Conservation (phyloP, 768 basidiomycete species). For the Collybiopsis confluens region DNA sequence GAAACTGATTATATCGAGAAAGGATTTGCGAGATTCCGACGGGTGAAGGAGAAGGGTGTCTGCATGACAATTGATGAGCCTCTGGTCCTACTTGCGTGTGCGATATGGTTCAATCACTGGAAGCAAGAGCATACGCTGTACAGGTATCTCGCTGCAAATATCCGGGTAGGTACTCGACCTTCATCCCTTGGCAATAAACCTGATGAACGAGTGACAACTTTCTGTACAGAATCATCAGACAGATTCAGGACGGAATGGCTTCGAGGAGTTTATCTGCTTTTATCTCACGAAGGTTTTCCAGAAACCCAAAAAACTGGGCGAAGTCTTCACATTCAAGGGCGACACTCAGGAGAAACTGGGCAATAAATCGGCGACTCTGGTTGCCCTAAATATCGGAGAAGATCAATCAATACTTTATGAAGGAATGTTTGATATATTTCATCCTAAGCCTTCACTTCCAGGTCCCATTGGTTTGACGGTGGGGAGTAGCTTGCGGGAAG, state of each 20-base stretch:
- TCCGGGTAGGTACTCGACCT: too few species aligned
- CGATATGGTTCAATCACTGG: background rate
- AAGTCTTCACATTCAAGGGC: background rate
- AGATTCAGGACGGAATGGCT: background rate
- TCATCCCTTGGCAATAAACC: too few species aligned
- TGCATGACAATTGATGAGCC: background rate
- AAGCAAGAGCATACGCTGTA: background rate
- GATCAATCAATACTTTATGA: too few species aligned
- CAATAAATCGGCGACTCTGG: background rate
- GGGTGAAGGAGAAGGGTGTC: too few species aligned
- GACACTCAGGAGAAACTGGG: background rate
- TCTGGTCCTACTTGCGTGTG: background rate
- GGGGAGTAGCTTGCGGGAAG: too few species aligned
- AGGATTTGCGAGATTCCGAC: background rate
- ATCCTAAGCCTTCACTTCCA: too few species aligned
- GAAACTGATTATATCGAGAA: background rate
- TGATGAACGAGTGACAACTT: too few species aligned
- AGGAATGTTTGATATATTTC: too few species aligned
- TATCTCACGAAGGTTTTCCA: background rate
- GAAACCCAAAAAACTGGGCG: background rate
- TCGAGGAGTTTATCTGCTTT: constrained; percentile 1
- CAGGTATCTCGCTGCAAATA: too few species aligned
- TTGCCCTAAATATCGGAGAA: too few species aligned
- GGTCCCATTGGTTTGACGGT: too few species aligned
- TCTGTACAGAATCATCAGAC: background rate